These are phyloP conservation scores for Spathaspora passalidarum DNA, from an alignment of 805 yeast species.

Conservation along the genomic window DNA sequence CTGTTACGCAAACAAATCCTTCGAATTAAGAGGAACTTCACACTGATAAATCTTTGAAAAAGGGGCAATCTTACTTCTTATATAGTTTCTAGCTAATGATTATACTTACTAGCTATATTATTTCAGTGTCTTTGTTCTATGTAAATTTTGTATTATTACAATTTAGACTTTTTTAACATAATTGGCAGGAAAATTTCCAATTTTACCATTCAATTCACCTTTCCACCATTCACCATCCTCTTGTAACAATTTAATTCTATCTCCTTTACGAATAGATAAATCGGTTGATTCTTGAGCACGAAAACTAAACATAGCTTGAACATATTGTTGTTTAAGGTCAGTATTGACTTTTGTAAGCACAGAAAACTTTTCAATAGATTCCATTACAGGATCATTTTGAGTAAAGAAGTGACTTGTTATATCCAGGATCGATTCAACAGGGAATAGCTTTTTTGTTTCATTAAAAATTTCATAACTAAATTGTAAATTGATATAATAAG, in stretches of 20 bases:
- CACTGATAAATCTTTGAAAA: too few relatives aligned
- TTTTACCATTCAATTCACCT: slow-evolving; percentile 24
- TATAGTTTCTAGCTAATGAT: too few relatives aligned
- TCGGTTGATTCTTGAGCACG: slow-evolving; percentile 38
- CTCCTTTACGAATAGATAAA: slow-evolving; percentile 42
- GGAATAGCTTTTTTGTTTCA: background rate
- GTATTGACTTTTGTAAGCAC: slow-evolving; percentile 21
- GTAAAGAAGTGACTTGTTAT: slow-evolving; percentile 8
- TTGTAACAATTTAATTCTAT: slow-evolving; percentile 36
- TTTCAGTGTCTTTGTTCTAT: too few relatives aligned
- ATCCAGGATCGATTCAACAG: background rate
- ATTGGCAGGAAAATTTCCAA: slow-evolving; percentile 27
- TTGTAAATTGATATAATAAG: slow-evolving; percentile 38
- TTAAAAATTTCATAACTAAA: slow-evolving; percentile 26
- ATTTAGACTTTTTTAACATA: slow-evolving; percentile 20
- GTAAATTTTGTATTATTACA: background rate
- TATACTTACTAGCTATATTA: too few relatives aligned
- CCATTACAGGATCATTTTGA: slow-evolving; percentile 9
- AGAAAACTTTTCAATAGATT: slow-evolving; percentile 15
- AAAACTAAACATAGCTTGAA: slow-evolving; percentile 42
- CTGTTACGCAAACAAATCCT: too few relatives aligned
- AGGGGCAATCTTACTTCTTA: too few relatives aligned
- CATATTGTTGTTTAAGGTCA: slow-evolving; percentile 14
- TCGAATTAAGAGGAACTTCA: too few relatives aligned
- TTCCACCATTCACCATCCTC: slow-evolving; percentile 34